Evolutionary conservation across 768 basidiomycete genomes (phyloP), one percentile per base, ranked within the genome.

Genomic region (Russula abietina): DNA sequence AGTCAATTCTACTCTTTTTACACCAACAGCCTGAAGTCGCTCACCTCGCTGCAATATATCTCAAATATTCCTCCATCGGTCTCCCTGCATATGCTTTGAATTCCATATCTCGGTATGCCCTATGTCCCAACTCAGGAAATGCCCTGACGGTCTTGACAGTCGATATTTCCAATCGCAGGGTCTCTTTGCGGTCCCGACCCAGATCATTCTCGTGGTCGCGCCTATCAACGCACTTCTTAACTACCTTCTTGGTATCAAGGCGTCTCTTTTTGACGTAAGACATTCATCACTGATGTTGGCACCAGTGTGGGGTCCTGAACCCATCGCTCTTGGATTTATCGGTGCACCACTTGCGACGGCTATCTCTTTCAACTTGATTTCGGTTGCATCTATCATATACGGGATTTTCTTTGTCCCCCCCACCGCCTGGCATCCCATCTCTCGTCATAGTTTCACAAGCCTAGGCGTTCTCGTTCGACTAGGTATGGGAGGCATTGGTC

Each of bases 271-370:
- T 62, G 54, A 55, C 28, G 9, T 32, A 55, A 55, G 30, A 19
- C 38, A 48, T 32, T 32, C 10, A 36, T n/a, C 22, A 65, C 54
- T 69, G n/a, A 30, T n/a, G 7, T 58, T 55, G 17, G 14, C 51
- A 24, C 24, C 22, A 75, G 91, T 94, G 0, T 93, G 91, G 92
- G 93, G 93, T 1, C 93, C 93, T 0, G 76, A 81, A 39, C 77
- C 83, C 4, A 76, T 97, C 60, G 80, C 89, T 16, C 77, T 98
- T 3, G 95, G 95, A 1, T 99, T 91, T 74, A 84, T 90, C 56
- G 96, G 96, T 16, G 96, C 94, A 4, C 96, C 96, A 0, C 79
- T 98, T 22, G 89, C 95, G 1, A 93, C 93, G 2, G 86, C 89
- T 0, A 80, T 95, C 48, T 90, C 89, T 16, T 91, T 94, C 75